Conservation (phyloP, 75 land plant species). For the Picea sitchensis region DNA sequence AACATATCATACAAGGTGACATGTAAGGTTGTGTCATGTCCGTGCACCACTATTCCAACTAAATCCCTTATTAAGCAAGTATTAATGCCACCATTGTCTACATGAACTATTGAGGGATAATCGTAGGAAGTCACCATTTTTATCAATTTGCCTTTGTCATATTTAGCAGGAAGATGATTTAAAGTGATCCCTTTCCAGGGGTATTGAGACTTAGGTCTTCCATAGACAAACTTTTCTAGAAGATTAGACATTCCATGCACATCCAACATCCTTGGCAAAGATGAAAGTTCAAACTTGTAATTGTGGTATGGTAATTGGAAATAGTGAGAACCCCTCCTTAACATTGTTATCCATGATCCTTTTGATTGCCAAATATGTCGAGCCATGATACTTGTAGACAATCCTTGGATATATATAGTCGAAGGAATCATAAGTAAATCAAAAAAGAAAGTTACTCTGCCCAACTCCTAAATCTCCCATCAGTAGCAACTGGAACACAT, state of each 20-base stretch:
- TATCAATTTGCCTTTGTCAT: constrained; percentile 52
- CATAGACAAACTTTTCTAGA: constrained; percentile 76
- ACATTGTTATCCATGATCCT: too few species aligned
- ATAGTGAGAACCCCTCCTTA: too few species aligned
- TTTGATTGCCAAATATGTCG: too few species aligned
- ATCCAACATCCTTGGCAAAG: too few species aligned
- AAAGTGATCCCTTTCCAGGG: constrained; percentile 59
- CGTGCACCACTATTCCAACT: constrained; percentile 95
- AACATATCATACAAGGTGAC: constrained; percentile 88
- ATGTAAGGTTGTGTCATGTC: constrained; percentile 92
- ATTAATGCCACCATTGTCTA: constrained; percentile 83
- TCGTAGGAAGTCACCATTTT: constrained; percentile 91
- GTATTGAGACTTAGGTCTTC: constrained; percentile 72
- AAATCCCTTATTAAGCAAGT: constrained; percentile 86
- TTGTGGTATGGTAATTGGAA: too few species aligned
- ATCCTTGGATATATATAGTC: too few species aligned
- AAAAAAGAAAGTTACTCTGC: too few species aligned
- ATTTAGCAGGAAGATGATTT: constrained; percentile 53
- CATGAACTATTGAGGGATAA: constrained; percentile 88
- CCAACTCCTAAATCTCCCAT: too few species aligned
- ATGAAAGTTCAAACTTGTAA: too few species aligned
- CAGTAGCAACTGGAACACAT: too few species aligned
- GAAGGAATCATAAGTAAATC: too few species aligned
- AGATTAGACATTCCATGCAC: constrained; percentile 54
- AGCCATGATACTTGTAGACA: too few species aligned